These are phyloP conservation scores for Globisporangium takayamanum DNA, from an alignment of 352 stramenopile genomes.

Conservation along the genomic window DNA sequence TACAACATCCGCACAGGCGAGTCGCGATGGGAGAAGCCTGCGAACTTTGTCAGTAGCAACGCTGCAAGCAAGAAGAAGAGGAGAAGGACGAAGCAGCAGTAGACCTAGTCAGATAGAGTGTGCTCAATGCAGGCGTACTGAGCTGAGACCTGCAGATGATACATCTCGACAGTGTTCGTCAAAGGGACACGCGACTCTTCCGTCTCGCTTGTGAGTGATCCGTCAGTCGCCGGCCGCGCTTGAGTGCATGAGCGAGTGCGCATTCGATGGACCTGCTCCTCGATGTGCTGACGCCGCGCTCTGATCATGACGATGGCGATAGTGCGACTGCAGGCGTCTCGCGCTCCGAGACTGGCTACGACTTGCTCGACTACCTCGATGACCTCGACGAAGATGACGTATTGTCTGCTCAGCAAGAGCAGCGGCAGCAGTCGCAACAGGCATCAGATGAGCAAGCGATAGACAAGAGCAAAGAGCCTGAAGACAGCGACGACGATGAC, in stretches of 20 bases:
- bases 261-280: neutral
- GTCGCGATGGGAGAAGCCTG: slow-evolving; percentile 48
- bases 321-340: too few relatives aligned
- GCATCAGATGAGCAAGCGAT: neutral
- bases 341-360: neutral
- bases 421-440: neutral
- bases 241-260: neutral
- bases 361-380: slow-evolving; percentile 10
- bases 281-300: neutral
- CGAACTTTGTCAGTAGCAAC: slow-evolving; percentile 20
- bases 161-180: neutral
- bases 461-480: neutral
- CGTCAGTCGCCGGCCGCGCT: neutral
- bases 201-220: neutral
- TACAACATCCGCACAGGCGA: slow-evolving; percentile 67
- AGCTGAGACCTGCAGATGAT: neutral
- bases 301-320: neutral
- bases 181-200: neutral
- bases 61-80: slow-evolving; percentile 10
- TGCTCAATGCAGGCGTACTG: too few relatives aligned
- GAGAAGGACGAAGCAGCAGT: slow-evolving; percentile 15
- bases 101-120: too few relatives aligned
- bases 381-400: neutral
- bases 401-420: neutral
- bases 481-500: neutral